Base-by-base conservation (phyloP, 2,329 filamentous ascomycete species). In the Thelonectria rubi region DNA sequence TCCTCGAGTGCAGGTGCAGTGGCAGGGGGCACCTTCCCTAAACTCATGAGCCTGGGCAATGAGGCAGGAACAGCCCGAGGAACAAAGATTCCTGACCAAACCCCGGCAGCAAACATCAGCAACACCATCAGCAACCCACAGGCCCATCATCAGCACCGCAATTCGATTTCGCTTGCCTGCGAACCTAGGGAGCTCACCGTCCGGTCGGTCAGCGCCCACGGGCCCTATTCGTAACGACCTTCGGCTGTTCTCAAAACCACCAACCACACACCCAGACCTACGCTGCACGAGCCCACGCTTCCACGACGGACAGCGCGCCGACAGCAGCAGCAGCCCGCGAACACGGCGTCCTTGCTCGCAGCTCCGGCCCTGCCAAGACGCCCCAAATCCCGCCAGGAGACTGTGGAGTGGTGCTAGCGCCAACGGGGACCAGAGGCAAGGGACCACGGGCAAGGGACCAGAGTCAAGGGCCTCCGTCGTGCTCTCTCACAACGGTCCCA, bases 371-470 rank as follows among this genome's bases (percentile, higher is more conserved):
- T 51, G 66, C 62, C 63, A 69, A 71, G 69, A 55, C 34, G 42
- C 67, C 64, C 51, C 55, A 56, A 58, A 46, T 64, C 50, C 40
- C 37, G 40, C 39, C 47, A 48, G 54, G 64, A 60, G 59, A 49
- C 59, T 60, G 47, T 68, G 64, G 62, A 61, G 54, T 48, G 59
- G 53, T 43, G 57, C 62, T 58, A 67, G 58, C 65, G 62, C 52
- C 58, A 65, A 53, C 58, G 55, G 26, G 46, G 52, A 34, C 67
- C 61, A 30, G 26, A 30, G 26, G 26, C 8, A 30, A 30, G 26
- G 26, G 26, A 30, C 26, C 8, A 30, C 5, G 50, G 67, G 67
- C 64, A 49, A 45, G 58, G 60, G 56, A 61, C 53, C 62, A 67
- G 65, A 58, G 54, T 55, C 47, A 39, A 17, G 32, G 52, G 48